Base-by-base conservation (phyloP, 345 rosid species). In the Mercurialis annua region DNA sequence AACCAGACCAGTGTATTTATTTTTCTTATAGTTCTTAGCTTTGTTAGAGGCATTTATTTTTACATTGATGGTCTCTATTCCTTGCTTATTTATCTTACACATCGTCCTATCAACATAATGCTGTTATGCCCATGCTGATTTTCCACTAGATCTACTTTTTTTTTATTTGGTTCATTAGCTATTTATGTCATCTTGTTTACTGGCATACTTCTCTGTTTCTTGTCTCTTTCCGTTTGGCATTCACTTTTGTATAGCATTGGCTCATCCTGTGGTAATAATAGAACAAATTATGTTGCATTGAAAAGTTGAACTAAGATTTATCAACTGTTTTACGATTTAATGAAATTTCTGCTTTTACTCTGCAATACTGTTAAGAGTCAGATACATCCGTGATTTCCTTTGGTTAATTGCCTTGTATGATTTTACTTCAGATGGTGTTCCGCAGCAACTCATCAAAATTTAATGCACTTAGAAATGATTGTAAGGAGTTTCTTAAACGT, bases 371-470 rank as follows among this genome's bases (percentile, higher is more conserved):
- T 24, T 51, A 20, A 24, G 33, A 27, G 48, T 1, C 30, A 40
- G n/a, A 49, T 24, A 47, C 24, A 21, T 29, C 21, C 26, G 16
- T 56, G 36, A 27, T 55, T 64, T 65, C 40, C 24, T 21, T 17
- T 73, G 23, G 46, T 33, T 71, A 59, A 57, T 65, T 29, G 33
- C 36, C n/a, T 44, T 10, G 5, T 47, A 62, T 21, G 27, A 69
- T 65, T 66, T 71, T 42, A 70, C 57, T 51, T 67, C 83, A 93
- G 98, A 83, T 93, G 80, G 90, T 89, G 44, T 90, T 85, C 64
- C 91, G 96, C 58, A 77, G 86, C 64, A 79, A 86, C 78, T 84
- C 87, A 8, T 67, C 67, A 67, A 93, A 86, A 75, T 89, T 80
- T 80, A 84, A 72, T 79, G 77, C 74, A 18, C 73, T 93, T 61